A percentile compares a stretch with the other conserved stretches of the same genome.
phyloP scores from a whole-genome alignment of 345 rosid genomes.

The Arabis alpina region DNA sequence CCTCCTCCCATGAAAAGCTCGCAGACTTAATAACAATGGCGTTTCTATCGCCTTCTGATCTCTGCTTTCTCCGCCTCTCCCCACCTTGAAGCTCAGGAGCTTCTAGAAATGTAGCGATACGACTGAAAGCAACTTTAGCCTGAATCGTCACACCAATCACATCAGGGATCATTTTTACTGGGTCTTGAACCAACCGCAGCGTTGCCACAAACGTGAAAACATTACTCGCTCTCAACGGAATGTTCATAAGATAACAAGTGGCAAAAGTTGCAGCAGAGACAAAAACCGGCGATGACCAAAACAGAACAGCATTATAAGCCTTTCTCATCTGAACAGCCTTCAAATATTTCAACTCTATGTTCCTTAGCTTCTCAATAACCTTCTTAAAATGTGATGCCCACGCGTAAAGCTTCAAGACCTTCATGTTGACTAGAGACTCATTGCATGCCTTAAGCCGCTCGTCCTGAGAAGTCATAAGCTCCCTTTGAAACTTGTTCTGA shows the following conservation, averaged over 20 bases:
- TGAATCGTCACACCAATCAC: slow-evolving; percentile 85
- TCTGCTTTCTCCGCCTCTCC: slow-evolving; percentile 48
- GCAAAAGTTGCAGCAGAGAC: slow-evolving; percentile 89
- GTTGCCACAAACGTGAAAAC: slow-evolving; percentile 97
- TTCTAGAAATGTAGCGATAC: slow-evolving; percentile 77
- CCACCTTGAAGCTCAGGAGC: slow-evolving; percentile 82
- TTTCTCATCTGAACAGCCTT: slow-evolving; percentile 76
- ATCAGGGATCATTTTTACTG: slow-evolving; percentile 78
- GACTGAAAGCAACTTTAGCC: slow-evolving; percentile 84
- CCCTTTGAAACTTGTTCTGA: slow-evolving; percentile 80
- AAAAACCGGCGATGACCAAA: slow-evolving; percentile 91
- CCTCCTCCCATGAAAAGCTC: slow-evolving; percentile 81
- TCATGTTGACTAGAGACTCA: slow-evolving; percentile 91
- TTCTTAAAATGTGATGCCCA: slow-evolving; percentile 91
- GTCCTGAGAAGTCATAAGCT: slow-evolving; percentile 82
- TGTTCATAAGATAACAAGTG: slow-evolving; percentile 74
- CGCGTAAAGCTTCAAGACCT: slow-evolving; percentile 87
- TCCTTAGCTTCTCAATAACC: slow-evolving; percentile 74
- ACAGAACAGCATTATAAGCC: slow-evolving; percentile 69
- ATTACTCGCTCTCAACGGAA: slow-evolving; percentile 81
- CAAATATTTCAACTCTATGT: slow-evolving; percentile 65
- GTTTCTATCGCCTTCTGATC: slow-evolving; percentile 26
- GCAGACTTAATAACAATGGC: slow-evolving; percentile 63
- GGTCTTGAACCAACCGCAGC: slow-evolving; percentile 88
- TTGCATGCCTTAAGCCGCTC: slow-evolving; percentile 74